Percentiles rank a stretch among this genome's conserved stretches.
Conservation (phyloP, 352 stramenopile species). For the Aphanomyces cochlioides region DNA sequence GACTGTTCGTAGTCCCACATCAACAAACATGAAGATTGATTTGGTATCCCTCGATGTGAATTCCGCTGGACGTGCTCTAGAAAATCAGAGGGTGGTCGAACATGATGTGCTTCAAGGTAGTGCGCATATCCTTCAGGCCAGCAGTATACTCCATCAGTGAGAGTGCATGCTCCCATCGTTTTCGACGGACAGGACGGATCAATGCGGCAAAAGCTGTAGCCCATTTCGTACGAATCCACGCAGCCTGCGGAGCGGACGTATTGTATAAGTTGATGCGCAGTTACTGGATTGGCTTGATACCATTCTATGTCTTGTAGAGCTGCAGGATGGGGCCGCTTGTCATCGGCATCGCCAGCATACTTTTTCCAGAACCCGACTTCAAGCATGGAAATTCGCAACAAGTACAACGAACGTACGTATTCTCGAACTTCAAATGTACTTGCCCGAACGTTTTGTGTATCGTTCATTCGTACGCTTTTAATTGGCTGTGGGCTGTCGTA, state of each 20-base stretch:
- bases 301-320: conserved; percentile 52
- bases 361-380: conserved; percentile 58
- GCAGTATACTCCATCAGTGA: conserved; percentile 71
- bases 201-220: conserved; percentile 79
- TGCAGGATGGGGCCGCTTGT: conserved; percentile 46
- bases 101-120: conserved; percentile 60
- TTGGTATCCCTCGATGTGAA: conserved; percentile 35
- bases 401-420: background rate
- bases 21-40: conserved; percentile 34
- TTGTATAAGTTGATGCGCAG: conserved; percentile 43
- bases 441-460: too few species aligned
- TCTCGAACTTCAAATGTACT: too few species aligned
- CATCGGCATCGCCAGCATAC: conserved; percentile 16
- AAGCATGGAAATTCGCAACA: background rate
- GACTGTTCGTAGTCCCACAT: conserved; percentile 52
- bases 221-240: conserved; percentile 75
- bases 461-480: too few species aligned
- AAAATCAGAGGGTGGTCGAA: conserved; percentile 58
- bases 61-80: conserved; percentile 48
- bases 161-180: conserved; percentile 64
- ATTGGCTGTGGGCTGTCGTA: too few species aligned
- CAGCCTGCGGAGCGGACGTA: conserved; percentile 55
- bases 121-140: conserved; percentile 79
- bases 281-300: conserved; percentile 35
- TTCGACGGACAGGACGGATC: conserved; percentile 42